Percentiles rank a stretch among this genome's conserved stretches.
These are phyloP conservation scores for Aspergillus sp. DNA, from an alignment of 2,329 filamentous ascomycete species.

Conservation along the genomic window DNA sequence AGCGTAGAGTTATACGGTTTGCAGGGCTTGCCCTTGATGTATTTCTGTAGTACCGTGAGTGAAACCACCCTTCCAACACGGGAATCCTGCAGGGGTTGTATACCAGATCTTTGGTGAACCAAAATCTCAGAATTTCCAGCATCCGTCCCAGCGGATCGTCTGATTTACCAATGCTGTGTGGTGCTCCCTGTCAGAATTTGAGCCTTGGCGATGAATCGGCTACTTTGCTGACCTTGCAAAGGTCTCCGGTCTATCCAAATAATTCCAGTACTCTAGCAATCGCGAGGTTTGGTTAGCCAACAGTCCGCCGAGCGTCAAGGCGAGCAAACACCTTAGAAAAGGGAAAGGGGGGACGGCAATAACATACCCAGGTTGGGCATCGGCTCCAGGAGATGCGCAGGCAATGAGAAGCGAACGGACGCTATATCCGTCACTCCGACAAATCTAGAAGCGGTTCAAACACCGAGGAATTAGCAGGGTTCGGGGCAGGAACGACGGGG, in stretches of 20 bases:
- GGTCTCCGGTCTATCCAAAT: conserved; percentile 89
- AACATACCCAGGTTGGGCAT: conserved; percentile 77
- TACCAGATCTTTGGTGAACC: conserved; percentile 95
- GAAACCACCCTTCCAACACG: conserved; percentile 3
- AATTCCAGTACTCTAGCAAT: conserved; percentile 88
- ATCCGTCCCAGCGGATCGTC: conserved; percentile 90
- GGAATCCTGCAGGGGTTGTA: conserved; percentile 13
- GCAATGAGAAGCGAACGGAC: conserved; percentile 90
- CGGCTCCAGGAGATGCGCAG: conserved; percentile 91
- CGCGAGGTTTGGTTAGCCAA: conserved; percentile 14
- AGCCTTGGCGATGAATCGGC: conserved; percentile 17
- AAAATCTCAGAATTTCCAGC: conserved; percentile 91
- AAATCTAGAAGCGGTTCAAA: conserved; percentile 60
- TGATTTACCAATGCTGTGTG: conserved; percentile 72
- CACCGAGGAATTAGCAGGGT: conserved; percentile 11
- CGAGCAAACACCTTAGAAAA: background rate
- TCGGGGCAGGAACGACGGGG: conserved; percentile 30
- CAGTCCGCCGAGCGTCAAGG: background rate
- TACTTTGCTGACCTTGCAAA: conserved; percentile 62
- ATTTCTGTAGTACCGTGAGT: conserved; percentile 62
- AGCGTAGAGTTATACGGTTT: conserved; percentile 98
- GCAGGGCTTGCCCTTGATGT: conserved; percentile 96
- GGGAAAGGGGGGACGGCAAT: background rate
- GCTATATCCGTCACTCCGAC: conserved; percentile 96
- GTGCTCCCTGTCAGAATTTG: conserved; percentile 37